These are phyloP conservation scores for Fusarium sublunatum DNA, from an alignment of 2,329 filamentous ascomycete genomes.

Conservation along the genomic window DNA sequence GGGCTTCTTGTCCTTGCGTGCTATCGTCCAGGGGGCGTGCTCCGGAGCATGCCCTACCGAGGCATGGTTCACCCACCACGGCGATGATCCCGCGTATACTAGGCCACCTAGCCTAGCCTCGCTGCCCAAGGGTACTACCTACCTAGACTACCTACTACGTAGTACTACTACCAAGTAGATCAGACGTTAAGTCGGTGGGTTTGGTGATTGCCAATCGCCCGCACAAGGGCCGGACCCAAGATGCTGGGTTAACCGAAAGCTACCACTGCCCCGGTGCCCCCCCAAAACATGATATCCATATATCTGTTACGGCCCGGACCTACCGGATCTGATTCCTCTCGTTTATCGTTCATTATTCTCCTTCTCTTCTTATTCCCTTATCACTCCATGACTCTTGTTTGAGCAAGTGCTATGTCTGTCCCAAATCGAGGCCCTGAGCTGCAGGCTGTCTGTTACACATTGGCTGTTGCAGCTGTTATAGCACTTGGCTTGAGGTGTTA, in stretches of 20 bases:
- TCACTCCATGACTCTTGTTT: background rate
- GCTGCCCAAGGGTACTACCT: constrained; percentile 22
- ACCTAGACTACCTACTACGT: no score
- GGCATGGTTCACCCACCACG: background rate
- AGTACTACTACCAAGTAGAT: no score
- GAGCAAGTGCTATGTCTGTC: constrained; percentile 36
- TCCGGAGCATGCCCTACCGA: constrained; percentile 16
- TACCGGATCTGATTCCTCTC: constrained; percentile 24
- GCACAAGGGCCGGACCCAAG: constrained; percentile 22
- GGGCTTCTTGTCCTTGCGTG: constrained; percentile 7
- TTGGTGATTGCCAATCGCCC: constrained; percentile 18
- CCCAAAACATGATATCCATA: constrained; percentile 10
- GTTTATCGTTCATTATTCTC: constrained; percentile 24
- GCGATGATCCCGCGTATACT: constrained; percentile 16
- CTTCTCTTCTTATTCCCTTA: constrained; percentile 2
- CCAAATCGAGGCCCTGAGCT: constrained; percentile 52
- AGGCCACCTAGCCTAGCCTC: background rate
- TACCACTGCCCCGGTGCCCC: constrained; percentile 13
- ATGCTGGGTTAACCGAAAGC: constrained; percentile 21
- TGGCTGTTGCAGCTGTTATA: constrained; percentile 45
- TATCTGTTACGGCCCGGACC: constrained; percentile 34
- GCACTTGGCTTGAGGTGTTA: constrained; percentile 50
- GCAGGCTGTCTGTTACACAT: constrained; percentile 48
- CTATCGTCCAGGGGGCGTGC: background rate
- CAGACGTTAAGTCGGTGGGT: constrained; percentile 16